These are phyloP conservation scores for Spathaspora passalidarum DNA, from an alignment of 805 yeast species.

Conservation along the genomic window DNA sequence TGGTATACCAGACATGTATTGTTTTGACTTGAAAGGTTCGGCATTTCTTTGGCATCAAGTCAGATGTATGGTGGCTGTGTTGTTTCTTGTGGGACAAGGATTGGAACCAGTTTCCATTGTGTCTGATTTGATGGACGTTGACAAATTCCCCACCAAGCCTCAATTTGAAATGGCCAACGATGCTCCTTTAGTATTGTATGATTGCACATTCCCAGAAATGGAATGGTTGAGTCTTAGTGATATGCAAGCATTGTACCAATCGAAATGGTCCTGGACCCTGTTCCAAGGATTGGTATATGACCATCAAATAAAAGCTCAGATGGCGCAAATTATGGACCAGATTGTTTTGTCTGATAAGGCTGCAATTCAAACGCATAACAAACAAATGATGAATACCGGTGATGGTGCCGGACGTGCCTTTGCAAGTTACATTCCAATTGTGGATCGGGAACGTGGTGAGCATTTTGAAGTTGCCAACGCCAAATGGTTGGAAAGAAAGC, in stretches of 20 bases:
- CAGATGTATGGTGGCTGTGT: conserved; percentile 85
- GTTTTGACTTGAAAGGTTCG: conserved; percentile 76
- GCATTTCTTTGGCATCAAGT: conserved; percentile 99
- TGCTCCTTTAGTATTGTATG: conserved; percentile 79
- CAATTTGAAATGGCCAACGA: conserved; percentile 87
- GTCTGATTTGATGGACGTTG: conserved; percentile 54
- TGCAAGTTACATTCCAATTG: conserved; percentile 54
- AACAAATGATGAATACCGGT: conserved; percentile 54
- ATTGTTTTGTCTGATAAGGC: conserved; percentile 18
- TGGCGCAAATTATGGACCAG: conserved; percentile 49
- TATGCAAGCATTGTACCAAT: conserved; percentile 15
- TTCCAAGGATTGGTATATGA: conserved; percentile 55
- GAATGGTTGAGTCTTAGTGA: conserved; percentile 56
- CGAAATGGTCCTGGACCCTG: conserved; percentile 29
- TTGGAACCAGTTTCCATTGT: conserved; percentile 63
- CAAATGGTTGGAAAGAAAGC: conserved; percentile 50
- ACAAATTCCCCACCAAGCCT: conserved; percentile 64
- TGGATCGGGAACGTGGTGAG: conserved; percentile 55
- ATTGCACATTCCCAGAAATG: conserved; percentile 71
- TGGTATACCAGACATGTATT: conserved; percentile 47
- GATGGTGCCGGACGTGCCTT: conserved; percentile 71
- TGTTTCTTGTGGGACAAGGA: conserved; percentile 77
- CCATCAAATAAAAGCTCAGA: conserved; percentile 51
- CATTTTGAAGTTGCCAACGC: conserved; percentile 68
- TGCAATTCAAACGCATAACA: conserved; percentile 3